Conservation (phyloP, 2,329 filamentous ascomycete genomes). For the Ceratocystis colombiana region DNA sequence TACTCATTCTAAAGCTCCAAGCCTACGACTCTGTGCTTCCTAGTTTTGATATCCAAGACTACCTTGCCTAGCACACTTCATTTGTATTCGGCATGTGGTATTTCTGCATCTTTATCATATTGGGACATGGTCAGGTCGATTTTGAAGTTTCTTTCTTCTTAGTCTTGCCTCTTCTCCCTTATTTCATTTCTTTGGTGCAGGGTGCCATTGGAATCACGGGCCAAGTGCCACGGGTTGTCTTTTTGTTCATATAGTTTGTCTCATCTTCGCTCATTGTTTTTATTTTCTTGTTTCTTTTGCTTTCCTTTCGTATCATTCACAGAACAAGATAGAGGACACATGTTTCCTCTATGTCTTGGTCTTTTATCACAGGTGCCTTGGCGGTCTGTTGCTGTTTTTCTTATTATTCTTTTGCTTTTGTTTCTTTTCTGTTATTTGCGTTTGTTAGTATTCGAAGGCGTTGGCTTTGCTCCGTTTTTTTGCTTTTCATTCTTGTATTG, state of each 20-base stretch:
- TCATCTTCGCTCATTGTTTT: conserved; percentile 4
- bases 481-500: no score
- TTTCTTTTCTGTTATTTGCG: not conserved
- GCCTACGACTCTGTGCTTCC: conserved; percentile 5
- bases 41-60: conserved; percentile 10
- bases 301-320: not conserved
- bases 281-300: conserved; percentile 1
- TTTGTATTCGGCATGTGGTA: conserved; percentile 12
- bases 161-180: not conserved
- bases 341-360: conserved; percentile 8
- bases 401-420: not conserved
- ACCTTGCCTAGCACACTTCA: not conserved
- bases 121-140: not conserved
- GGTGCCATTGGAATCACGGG: not conserved
- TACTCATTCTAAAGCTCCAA: conserved; percentile 19
- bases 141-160: not conserved
- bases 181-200: not conserved
- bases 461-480: not conserved
- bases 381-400: not conserved
- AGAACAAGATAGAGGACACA: not conserved
- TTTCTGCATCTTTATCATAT: not conserved
- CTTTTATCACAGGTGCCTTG: conserved; percentile 14
- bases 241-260: conserved; percentile 7
- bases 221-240: not conserved
- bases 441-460: conserved; percentile 2